Evolutionary conservation across 225 moss, liverwort and hornwort genomes (phyloP), one percentile per base, ranked within the genome.

Genomic region (Thuidium tamariscinum): DNA sequence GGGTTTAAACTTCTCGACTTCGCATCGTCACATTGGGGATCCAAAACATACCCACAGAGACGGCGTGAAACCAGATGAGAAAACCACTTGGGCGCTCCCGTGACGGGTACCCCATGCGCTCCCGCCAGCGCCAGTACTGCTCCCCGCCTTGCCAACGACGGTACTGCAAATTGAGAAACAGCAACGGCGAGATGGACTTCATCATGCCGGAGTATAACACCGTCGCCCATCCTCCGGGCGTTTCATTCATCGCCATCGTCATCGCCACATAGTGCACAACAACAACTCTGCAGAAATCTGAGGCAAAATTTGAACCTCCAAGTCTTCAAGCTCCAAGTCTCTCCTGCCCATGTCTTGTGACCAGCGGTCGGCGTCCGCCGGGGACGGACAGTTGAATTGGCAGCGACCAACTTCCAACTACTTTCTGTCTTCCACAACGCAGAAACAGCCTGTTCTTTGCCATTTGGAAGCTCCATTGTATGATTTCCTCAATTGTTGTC

Each of bases 61-160:
- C 98, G 21, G 95, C 98, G 86, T 98, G 98, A 55, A 98, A 95
- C 98, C 98, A 98, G 61, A 98, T 87, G 52, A 98, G 90, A 77
- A 86, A 61, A 27, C 97, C 98, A 16, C 81, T 79, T 11, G 98
- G 98, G 64, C 95, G 95, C 60, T 90, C 67, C 67, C 83, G 86
- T 6, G 95, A 96, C 17, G 95, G 30, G 64, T 87, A 90, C 18
- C 97, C 98, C 88, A 85, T 70, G 46, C 92, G 91, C 91, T 97
- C 94, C 20, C 84, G 83, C 92, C 92, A 92, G 10, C 84, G 84
- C 46, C 81, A 46, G 83, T 83, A 71, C 26, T 89, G 90, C 83
- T 89, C 83, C 71, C 62, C 81, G 48, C 87, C 88, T 74, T 68
- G 90, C 83, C 85, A 83, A 57, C 92, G 82, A 27, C 88, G 82